Base-by-base conservation (phyloP, 169 alveolate species). In the Besnoitia besnoiti region DNA sequence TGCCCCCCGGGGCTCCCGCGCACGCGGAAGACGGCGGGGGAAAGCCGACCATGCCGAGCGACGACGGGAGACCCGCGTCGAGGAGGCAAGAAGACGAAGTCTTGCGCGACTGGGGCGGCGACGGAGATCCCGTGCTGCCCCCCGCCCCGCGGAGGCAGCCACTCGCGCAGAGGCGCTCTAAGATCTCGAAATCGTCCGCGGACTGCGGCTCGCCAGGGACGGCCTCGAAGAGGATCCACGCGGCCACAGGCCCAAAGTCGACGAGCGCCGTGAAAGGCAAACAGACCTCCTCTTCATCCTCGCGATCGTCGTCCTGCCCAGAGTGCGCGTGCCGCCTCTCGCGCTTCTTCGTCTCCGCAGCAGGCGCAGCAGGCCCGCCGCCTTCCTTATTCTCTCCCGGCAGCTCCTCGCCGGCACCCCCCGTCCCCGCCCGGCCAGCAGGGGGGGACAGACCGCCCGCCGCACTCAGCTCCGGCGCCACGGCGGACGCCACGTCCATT, bases 171-270 rank as follows among this genome's bases (percentile, higher is more conserved):
- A 89, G 79, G 16, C 44, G 39, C 77, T 89, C 82, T 7, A 73
- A 19, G 24, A 73, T 42, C 12, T n/a, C 82, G 12, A 16, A 37
- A 27, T 73, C 82, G 16, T 73, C 82, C n/a, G 39, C 47, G 44
- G 39, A 73, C 39, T 73, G 47, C 46, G 82, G 46, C 21, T 73
- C 82, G 3, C 47, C 46, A 16, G 82, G 82, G 24, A 61, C 61
- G 40, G 50, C 49, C 44, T 89, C 93, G 59, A 89, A 89, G 59
- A 80, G 61, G 55, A 80, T 35, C 93, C 93, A 89, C 37, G 93
- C 93, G 24, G 93, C 93, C 19, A 89, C 88, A 7, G 93, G 82
- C 7, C 93, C 93, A 33, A 89, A 89, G 44, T 89, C 93, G 50
- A 89, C 61, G n/a, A 89, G 79, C 4, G 93, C 93, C 30, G 93